Conservation (phyloP, 2,329 filamentous ascomycete species). For the Fusarium agapanthi region DNA sequence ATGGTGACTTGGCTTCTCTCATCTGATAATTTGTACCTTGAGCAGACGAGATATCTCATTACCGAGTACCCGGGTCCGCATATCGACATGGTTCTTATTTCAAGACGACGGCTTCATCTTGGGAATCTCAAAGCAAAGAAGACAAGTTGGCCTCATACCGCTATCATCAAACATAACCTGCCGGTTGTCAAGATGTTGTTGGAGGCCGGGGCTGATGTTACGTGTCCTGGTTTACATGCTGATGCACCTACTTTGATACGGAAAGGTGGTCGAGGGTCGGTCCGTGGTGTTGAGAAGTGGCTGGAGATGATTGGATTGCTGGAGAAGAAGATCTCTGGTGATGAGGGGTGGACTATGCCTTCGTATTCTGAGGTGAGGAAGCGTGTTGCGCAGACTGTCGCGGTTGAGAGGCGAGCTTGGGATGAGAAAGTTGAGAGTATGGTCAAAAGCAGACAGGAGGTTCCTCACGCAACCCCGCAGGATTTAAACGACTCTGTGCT, state of each 20-base stretch:
- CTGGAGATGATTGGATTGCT: background rate
- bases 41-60: background rate
- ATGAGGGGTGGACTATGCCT: background rate
- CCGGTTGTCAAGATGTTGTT: background rate
- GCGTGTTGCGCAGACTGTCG: rapidly evolving
- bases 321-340: background rate
- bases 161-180: background rate
- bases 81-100: background rate
- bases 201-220: background rate
- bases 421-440: background rate
- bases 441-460: background rate
- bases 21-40: background rate
- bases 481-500: rapidly evolving
- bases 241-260: background rate
- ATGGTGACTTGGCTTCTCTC: background rate
- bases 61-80: constrained; percentile 7
- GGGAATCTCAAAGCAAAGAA: background rate
- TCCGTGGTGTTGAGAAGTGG: background rate
- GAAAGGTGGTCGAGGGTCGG: rapidly evolving
- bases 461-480: background rate
- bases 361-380: background rate
- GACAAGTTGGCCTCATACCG: constrained; percentile 11
- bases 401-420: background rate
- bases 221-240: background rate
- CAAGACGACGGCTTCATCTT: rapidly evolving